Evolutionary conservation across 2,329 filamentous ascomycete genomes (phyloP).

Genomic region (Aureobasidium leucospermi): DNA sequence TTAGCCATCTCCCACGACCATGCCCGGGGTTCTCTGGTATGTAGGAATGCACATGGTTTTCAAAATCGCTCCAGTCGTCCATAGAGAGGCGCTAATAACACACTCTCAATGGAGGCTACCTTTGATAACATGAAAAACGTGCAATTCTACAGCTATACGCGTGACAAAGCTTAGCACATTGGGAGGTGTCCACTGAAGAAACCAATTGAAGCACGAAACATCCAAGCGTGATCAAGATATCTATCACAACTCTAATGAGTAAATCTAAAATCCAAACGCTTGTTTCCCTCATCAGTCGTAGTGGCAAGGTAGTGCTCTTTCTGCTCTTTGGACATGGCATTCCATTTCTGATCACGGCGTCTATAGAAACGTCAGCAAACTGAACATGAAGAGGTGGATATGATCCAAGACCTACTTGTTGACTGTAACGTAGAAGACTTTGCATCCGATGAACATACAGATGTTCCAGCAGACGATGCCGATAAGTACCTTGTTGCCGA

Average conservation of each 20-base stretch:
- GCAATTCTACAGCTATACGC: too few species aligned
- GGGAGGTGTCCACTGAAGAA: too few species aligned
- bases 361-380: conserved; percentile 16
- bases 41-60: too few species aligned
- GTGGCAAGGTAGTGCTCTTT: conserved; percentile 41
- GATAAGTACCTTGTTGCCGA: conserved; percentile 49
- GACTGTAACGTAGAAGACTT: conserved; percentile 46
- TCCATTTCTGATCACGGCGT: conserved; percentile 41
- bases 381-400: background rate
- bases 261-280: conserved; percentile 34
- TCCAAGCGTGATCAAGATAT: too few species aligned
- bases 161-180: too few species aligned
- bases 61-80: too few species aligned
- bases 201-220: too few species aligned
- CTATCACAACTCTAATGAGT: conserved; percentile 17
- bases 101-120: too few species aligned
- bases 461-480: conserved; percentile 45
- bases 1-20: too few species aligned
- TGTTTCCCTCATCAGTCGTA: conserved; percentile 33
- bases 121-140: too few species aligned
- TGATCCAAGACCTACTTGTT: conserved; percentile 32
- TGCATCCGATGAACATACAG: conserved; percentile 43
- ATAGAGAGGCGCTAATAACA: too few species aligned
- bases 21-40: too few species aligned
- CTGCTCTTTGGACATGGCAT: conserved; percentile 42